Percentiles rank a stretch among this genome's conserved stretches.
These are phyloP conservation scores for Eutrema salsugineum DNA, from an alignment of 441 rosid species.

Conservation along the genomic window DNA sequence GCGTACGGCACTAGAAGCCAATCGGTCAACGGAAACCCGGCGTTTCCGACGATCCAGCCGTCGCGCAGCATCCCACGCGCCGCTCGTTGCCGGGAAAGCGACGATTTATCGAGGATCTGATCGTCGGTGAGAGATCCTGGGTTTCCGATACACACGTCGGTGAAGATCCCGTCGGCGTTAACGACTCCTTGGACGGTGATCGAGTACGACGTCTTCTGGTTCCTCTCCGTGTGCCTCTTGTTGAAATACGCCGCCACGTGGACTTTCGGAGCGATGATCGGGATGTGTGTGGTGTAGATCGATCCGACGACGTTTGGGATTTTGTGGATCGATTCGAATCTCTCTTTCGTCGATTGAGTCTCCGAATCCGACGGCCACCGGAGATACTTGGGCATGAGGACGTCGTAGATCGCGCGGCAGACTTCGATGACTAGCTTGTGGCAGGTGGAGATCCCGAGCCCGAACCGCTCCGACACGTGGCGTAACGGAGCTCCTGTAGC, in stretches of 20 bases:
- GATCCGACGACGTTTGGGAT: constrained; percentile 75
- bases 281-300: constrained; percentile 79
- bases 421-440: constrained; percentile 88
- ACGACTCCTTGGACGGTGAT: constrained; percentile 85
- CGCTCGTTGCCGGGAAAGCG: constrained; percentile 58
- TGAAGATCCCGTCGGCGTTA: constrained; percentile 62
- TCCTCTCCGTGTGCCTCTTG: constrained; percentile 78
- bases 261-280: constrained; percentile 73
- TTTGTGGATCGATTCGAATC: constrained; percentile 48
- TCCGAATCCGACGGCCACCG: constrained; percentile 63
- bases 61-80: constrained; percentile 57
- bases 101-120: constrained; percentile 65
- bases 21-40: constrained; percentile 65
- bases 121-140: constrained; percentile 87
- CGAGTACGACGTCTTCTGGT: constrained; percentile 82
- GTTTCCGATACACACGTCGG: constrained; percentile 83
- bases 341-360: constrained; percentile 38
- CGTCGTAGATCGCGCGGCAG: constrained; percentile 65
- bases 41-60: constrained; percentile 68
- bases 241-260: constrained; percentile 70
- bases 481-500: constrained; percentile 83
- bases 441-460: constrained; percentile 89
- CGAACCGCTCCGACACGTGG: constrained; percentile 76
- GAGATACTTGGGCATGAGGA: constrained; percentile 67
- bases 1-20: constrained; percentile 83